Evolutionary conservation across 345 rosid species (phyloP).

Genomic region (Linum usitatissimum): DNA sequence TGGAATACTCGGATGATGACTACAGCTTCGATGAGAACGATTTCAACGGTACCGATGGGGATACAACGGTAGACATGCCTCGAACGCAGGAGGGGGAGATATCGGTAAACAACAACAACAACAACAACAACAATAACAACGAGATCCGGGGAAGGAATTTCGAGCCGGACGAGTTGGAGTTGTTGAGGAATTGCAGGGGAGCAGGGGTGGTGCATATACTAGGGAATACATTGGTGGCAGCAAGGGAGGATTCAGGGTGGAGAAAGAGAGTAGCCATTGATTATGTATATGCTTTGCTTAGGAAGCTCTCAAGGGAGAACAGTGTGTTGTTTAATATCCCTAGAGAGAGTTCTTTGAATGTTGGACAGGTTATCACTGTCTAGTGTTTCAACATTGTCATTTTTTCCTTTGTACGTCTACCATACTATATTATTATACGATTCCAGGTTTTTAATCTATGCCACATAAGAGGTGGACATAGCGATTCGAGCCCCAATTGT

Average conservation of each 20-base stretch:
- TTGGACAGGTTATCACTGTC: slow-evolving; percentile 1
- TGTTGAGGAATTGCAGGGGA: slow-evolving; percentile 2
- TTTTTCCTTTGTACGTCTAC: not conserved
- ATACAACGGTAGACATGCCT: too few species aligned
- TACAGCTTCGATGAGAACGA: slow-evolving; percentile 14
- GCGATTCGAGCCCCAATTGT: too few species aligned
- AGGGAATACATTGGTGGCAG: slow-evolving; percentile 2
- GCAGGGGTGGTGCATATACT: slow-evolving; percentile 5
- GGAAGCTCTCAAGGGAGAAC: slow-evolving; percentile 1
- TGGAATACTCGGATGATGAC: slow-evolving; percentile 28
- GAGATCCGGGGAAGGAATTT: not conserved
- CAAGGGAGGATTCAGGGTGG: not conserved
- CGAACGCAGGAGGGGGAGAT: not conserved
- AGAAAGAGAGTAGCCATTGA: not conserved
- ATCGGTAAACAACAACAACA: not conserved
- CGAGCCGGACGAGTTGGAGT: not conserved
- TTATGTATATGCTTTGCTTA: slow-evolving; percentile 4
- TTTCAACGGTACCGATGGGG: not conserved
- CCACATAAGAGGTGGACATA: too few species aligned
- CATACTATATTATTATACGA: too few species aligned
- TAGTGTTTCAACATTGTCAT: not conserved
- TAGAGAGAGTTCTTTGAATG: slow-evolving; percentile 2
- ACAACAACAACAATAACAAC: not conserved
- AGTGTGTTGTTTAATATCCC: not conserved
- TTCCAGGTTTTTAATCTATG: too few species aligned